Evolutionary conservation across 345 rosid genomes (phyloP), one percentile per base, ranked within the genome.

Genomic region (Trapa bicornis): DNA sequence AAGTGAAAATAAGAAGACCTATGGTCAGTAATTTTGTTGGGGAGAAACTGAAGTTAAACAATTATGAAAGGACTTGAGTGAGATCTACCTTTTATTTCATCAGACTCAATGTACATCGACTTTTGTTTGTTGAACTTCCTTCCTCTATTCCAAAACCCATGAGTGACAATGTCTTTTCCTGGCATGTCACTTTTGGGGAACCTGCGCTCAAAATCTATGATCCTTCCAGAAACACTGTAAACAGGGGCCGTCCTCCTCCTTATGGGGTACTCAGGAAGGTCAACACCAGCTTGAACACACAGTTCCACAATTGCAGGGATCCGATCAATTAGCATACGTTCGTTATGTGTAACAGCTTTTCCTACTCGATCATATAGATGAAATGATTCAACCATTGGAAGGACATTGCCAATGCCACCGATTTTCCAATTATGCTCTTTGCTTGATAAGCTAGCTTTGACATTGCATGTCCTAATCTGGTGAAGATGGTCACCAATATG

Each of bases 361-460:
- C 87, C 85, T n/a, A 84, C 42, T 65, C 85, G 72, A 70, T 84
- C 84, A 69, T 81, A 81, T 9, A 81, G 72, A 78, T 84, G 85
- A 68, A 81, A 84, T 57, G 87, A 81, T 70, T 81, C 79, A 65
- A 81, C 75, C 13, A 64, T 61, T 17, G 85, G 82, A 67, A 84
- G 67, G 60, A 84, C 48, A 5, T 75, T 76, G 32, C 76, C 76
- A 53, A 73, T 53, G 48, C 66, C 77, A 38, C 85, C 85, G 3
- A 11, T 29, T 71, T 41, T 71, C 85, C 88, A 84, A 48, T 65
- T 62, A 50, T 84, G 87, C 71, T 74, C 80, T 69, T 81, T 81
- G 77, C 64, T 77, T 14, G 80, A 45, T 32, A 64, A 72, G 74
- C 81, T 82, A 45, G 74, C 79, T 5, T 45, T 69, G 43, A 73